Base-by-base conservation (phyloP, 2,329 filamentous ascomycete species). In the Sordariomycetes sp. region DNA sequence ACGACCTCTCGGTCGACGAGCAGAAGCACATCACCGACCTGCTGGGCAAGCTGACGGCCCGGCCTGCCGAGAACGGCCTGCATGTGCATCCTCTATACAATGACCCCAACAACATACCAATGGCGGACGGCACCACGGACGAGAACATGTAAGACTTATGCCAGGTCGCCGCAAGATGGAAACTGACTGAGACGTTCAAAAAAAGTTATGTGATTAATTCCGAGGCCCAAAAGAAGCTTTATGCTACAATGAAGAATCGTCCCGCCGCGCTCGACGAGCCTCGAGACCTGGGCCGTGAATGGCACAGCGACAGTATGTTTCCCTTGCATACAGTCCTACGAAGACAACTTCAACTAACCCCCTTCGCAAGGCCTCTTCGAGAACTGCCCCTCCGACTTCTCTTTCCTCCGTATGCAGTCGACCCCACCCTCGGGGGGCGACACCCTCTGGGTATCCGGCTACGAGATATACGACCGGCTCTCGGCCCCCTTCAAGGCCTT, bases 371-470 rank as follows among this genome's bases (percentile, higher is more conserved):
- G 54, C 25, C 64, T 68, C 22, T 70, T 85, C 64, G 83, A 86
- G 65, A 75, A 76, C 1, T 73, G 78, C 0, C 82, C 83, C 0
- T 76, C 78, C 1, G 82, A 86, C 64, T 87, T 85, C 65, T 78
- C 82, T 0, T 79, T 77, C 28, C 72, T 88, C 20, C 76, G 82
- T 32, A 69, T 86, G 2, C 78, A 76, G 3, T 70, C 79, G 54
- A 69, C 86, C 0, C 83, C 83, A 0, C 71, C 73, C 51, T 81
- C 78, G 0, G 82, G 82, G 4, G 77, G 81, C 32, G 80, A 85
- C 64, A 83, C 82, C 14, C 74, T 86, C 6, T 86, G 82, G 81
- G 82, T 81, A 0, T 83, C 79, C 1, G 81, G 80, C 1, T 85
- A 85, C 61, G 82, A 85, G 57, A 65, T 83, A 18, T 84, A 81